These are phyloP conservation scores for Pythium utonaiense DNA, from an alignment of 352 stramenopile species.

Conservation along the genomic window DNA sequence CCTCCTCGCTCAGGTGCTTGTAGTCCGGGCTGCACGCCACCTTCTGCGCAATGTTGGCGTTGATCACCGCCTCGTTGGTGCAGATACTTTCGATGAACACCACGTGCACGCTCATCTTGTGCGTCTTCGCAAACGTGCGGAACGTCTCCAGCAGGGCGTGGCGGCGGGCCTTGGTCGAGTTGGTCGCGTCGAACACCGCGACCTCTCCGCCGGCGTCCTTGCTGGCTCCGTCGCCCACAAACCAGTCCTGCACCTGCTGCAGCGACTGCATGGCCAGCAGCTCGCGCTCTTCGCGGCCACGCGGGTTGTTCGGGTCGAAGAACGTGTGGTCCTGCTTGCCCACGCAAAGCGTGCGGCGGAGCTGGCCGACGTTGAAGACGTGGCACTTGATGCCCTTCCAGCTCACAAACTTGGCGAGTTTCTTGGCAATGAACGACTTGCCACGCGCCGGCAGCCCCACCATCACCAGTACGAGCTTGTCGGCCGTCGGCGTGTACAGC, in stretches of 20 bases:
- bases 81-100: constrained; percentile 94
- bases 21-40: constrained; percentile 82
- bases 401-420: constrained; percentile 75
- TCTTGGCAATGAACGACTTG: constrained; percentile 96
- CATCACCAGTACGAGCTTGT: constrained; percentile 96
- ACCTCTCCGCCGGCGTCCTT: constrained; percentile 65
- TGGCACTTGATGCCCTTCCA: constrained; percentile 78
- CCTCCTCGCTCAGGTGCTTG: constrained; percentile 58
- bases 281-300: constrained; percentile 70
- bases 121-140: constrained; percentile 39
- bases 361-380: constrained; percentile 95
- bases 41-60: constrained; percentile 79
- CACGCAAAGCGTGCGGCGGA: constrained; percentile 79
- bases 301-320: constrained; percentile 89
- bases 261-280: constrained; percentile 78
- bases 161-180: constrained; percentile 73
- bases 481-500: constrained; percentile 74
- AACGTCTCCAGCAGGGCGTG: constrained; percentile 61
- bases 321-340: constrained; percentile 85
- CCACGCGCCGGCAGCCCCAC: constrained; percentile 92
- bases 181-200: constrained; percentile 90
- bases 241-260: constrained; percentile 64
- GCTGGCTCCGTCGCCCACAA: constrained; percentile 26
- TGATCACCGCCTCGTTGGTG: constrained; percentile 89
- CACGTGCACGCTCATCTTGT: constrained; percentile 81